phyloP scores from a whole-genome alignment of 2,329 filamentous ascomycete genomes.

The Xylaria sp. region DNA sequence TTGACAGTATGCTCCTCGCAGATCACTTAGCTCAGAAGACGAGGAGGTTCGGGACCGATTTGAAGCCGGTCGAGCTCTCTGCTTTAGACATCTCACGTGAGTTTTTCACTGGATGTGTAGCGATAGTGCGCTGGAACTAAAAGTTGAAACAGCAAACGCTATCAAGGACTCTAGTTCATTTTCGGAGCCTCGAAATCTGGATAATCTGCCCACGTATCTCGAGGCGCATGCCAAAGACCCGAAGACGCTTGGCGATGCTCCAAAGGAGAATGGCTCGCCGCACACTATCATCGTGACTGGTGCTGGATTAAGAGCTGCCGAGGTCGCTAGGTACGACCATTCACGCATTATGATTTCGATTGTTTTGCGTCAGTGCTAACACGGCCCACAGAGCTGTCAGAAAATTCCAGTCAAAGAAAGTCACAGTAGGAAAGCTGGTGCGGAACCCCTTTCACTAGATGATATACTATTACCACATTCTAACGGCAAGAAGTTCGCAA shows the following conservation, averaged over 20 bases:
- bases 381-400: constrained; percentile 68
- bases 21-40: constrained; percentile 87
- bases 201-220: constrained; percentile 81
- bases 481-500: constrained; percentile 73
- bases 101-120: constrained; percentile 36
- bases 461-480: neutral
- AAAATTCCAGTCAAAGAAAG: constrained; percentile 81
- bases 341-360: neutral
- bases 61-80: constrained; percentile 85
- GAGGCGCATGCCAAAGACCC: constrained; percentile 71
- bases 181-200: constrained; percentile 70
- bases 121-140: neutral
- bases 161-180: constrained; percentile 85
- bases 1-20: constrained; percentile 84
- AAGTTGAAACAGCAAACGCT: constrained; percentile 65
- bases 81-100: constrained; percentile 83
- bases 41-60: constrained; percentile 78
- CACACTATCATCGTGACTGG: constrained; percentile 91
- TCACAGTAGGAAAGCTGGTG: constrained; percentile 82
- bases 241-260: constrained; percentile 69
- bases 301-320: constrained; percentile 85
- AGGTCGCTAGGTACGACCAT: constrained; percentile 73
- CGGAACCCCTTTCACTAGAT: neutral
- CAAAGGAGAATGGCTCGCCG: constrained; percentile 75
- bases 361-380: neutral